A percentile compares a stretch with the other conserved stretches of the same genome.
These are phyloP conservation scores for Cutaneotrichosporon spelunceum DNA, from an alignment of 1,284 basidiomycete genomes.

Conservation along the genomic window DNA sequence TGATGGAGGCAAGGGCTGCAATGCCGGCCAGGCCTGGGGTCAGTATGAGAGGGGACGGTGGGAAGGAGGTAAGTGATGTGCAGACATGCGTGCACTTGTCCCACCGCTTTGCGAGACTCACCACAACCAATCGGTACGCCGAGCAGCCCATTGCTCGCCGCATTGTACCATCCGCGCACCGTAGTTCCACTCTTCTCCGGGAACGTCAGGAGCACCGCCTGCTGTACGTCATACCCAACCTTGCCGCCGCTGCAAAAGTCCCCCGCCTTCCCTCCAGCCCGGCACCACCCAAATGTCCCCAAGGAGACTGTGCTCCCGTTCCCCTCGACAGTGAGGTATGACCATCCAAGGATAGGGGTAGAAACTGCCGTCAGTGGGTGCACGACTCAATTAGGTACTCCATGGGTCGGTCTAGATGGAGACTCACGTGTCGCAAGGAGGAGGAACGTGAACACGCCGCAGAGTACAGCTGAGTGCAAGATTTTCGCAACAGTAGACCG, in stretches of 20 bases:
- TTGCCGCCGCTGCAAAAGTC: not conserved
- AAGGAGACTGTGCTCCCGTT: not conserved
- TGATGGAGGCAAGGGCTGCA: not conserved
- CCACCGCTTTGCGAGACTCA: not conserved
- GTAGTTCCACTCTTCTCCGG: too few species aligned
- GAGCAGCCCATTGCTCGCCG: not conserved
- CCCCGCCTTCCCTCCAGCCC: not conserved
- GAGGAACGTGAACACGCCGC: not conserved
- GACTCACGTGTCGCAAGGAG: not conserved
- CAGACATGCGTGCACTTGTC: not conserved
- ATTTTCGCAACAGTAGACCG: not conserved
- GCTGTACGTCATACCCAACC: not conserved
- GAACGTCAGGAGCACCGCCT: not conserved
- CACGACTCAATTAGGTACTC: not conserved
- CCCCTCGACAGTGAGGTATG: not conserved
- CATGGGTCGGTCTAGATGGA: too few species aligned
- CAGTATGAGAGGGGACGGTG: not conserved
- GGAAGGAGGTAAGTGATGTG: not conserved
- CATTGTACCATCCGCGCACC: not conserved
- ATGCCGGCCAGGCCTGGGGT: not conserved
- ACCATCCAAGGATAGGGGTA: not conserved
- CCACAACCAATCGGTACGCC: not conserved
- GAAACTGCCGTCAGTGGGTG: constrained; percentile 2
- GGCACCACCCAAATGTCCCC: constrained; percentile 6
- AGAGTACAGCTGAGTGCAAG: not conserved